These are phyloP conservation scores for Pichia sp. DNA, from an alignment of 1,139 yeast genomes.

Conservation along the genomic window DNA sequence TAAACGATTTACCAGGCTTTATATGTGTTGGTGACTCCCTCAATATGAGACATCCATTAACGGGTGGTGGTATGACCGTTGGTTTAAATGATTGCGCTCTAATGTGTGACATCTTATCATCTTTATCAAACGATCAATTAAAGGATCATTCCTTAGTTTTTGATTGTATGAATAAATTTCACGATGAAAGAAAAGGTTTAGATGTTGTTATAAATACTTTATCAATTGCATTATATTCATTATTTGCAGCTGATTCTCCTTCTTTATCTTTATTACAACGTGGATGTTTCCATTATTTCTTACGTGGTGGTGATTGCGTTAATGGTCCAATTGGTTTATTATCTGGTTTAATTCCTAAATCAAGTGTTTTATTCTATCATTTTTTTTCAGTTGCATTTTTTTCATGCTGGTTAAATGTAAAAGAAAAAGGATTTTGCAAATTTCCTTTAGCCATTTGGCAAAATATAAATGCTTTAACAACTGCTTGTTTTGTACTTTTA, in stretches of 20 bases:
- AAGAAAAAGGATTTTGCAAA: conserved; percentile 56
- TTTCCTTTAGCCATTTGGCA: conserved; percentile 70
- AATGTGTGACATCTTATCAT: conserved; percentile 53
- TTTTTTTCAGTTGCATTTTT: conserved; percentile 89
- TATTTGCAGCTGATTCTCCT: conserved; percentile 79
- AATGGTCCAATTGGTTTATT: conserved; percentile 76
- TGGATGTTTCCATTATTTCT: conserved; percentile 86
- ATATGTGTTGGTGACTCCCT: conserved; percentile 87
- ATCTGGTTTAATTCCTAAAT: conserved; percentile 74
- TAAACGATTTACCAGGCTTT: conserved; percentile 64
- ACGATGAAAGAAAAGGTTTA: conserved; percentile 66
- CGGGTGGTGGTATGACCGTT: conserved; percentile 99
- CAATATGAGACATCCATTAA: conserved; percentile 96
- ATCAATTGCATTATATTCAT: conserved; percentile 81
- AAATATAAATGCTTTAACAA: conserved; percentile 58
- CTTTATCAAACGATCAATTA: conserved; percentile 52
- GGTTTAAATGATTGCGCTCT: conserved; percentile 83
- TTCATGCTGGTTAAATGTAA: conserved; percentile 65
- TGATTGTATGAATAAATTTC: conserved; percentile 58
- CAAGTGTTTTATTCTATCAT: conserved; percentile 69
- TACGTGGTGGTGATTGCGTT: conserved; percentile 76
- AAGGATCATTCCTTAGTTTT: conserved; percentile 49
- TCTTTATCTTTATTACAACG: conserved; percentile 64
- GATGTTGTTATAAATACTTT: conserved; percentile 85
- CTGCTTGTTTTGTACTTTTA: conserved; percentile 73